These are phyloP conservation scores for Syzygium aqueum DNA, from an alignment of 345 rosid species.

Conservation along the genomic window DNA sequence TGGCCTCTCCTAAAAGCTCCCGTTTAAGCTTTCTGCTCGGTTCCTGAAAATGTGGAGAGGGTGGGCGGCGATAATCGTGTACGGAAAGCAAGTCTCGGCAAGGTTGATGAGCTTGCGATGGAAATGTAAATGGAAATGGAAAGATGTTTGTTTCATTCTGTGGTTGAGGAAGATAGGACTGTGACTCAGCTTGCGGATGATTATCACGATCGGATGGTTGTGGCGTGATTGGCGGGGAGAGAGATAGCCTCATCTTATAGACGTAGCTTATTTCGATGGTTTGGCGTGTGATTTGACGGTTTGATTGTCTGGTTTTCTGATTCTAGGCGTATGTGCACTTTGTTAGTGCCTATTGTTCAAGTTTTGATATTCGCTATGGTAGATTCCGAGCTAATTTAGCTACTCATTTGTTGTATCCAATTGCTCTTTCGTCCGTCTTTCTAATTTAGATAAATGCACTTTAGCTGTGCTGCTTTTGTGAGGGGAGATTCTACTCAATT, in stretches of 20 bases:
- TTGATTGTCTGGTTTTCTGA: not conserved
- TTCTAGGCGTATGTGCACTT: not conserved
- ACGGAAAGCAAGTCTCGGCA: not conserved
- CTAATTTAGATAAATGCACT: not conserved
- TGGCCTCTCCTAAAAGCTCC: not conserved
- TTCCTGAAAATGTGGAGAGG: not conserved
- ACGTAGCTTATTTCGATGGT: not conserved
- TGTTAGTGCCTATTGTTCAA: not conserved
- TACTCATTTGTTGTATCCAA: not conserved
- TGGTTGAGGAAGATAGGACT: not conserved
- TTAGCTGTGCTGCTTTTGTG: not conserved
- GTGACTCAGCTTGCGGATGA: not conserved
- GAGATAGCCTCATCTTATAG: not conserved
- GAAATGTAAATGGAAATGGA: not conserved
- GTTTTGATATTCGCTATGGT: not conserved
- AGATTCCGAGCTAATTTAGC: not conserved
- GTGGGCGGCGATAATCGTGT: not conserved
- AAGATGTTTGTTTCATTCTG: not conserved
- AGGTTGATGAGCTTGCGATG: not conserved
- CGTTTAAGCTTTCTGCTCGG: not conserved
- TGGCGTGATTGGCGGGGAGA: not conserved
- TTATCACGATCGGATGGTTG: not conserved
- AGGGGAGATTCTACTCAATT: not conserved
- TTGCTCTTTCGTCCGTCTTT: not conserved
- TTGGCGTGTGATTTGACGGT: not conserved